A percentile compares a stretch with the other conserved stretches of the same genome.
Evolutionary conservation across 306 rosid species (phyloP).

Genomic region (Ammopiptanthus mongolicus): DNA sequence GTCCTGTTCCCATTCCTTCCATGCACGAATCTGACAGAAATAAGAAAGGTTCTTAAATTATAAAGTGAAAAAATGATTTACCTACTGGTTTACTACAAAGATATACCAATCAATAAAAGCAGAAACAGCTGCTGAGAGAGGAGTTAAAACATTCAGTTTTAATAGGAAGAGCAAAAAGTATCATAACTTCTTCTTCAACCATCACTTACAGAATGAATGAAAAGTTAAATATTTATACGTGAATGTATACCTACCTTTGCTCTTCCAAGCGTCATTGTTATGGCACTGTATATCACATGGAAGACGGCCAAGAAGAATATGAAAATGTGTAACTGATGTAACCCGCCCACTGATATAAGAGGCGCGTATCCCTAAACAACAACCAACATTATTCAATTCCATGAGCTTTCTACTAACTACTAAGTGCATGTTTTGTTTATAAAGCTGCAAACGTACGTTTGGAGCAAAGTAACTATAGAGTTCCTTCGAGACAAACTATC

Average conservation of each 20-base stretch:
- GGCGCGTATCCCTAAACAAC: constrained; percentile 56
- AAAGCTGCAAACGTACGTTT: no score
- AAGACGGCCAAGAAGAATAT: constrained; percentile 88
- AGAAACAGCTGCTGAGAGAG: not conserved
- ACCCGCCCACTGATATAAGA: constrained; percentile 64
- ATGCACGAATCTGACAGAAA: constrained; percentile 55
- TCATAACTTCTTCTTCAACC: not conserved
- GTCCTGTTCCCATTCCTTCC: constrained; percentile 80
- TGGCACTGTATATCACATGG: constrained; percentile 75
- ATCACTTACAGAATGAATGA: not conserved
- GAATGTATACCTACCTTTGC: constrained; percentile 53
- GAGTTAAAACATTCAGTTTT: not conserved
- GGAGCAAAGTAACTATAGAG: no score
- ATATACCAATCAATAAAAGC: not conserved
- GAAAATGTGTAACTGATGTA: constrained; percentile 93
- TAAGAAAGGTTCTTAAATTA: not conserved
- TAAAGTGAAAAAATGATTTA: not conserved
- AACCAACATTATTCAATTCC: not conserved
- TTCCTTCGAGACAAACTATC: no score
- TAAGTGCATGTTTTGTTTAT: no score
- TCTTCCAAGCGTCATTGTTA: constrained; percentile 84
- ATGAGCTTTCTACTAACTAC: not conserved
- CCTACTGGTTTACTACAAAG: not conserved
- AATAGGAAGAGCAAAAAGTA: not conserved
- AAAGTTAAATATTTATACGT: not conserved